phyloP scores from a whole-genome alignment of 768 basidiomycete genomes.

The Rubroboletus satanas region DNA sequence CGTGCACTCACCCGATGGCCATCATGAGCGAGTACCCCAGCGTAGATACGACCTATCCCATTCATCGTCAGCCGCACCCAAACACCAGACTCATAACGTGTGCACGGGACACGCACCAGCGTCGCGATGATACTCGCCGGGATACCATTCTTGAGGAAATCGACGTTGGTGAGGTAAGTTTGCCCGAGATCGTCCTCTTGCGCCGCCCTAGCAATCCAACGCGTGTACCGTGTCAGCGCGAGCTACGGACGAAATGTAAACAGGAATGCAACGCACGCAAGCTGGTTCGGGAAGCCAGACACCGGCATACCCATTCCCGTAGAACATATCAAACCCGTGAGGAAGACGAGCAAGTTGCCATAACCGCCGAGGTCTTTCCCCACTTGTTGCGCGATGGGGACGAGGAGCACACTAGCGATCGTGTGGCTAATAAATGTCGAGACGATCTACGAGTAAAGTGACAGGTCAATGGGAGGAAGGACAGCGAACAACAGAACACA shows the following conservation, averaged over 20 bases:
- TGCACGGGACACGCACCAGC: constrained; percentile 41
- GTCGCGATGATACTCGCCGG: constrained; percentile 92
- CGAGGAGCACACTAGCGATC: constrained; percentile 93
- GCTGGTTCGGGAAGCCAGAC: constrained; percentile 98
- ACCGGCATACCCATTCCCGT: constrained; percentile 98
- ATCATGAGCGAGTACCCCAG: constrained; percentile 19
- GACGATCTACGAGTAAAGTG: constrained; percentile 48
- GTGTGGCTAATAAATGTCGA: constrained; percentile 98
- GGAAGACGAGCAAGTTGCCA: constrained; percentile 83
- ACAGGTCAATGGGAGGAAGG: neutral
- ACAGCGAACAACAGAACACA: neutral
- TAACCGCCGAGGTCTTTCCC: constrained; percentile 75
- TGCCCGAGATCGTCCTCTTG: constrained; percentile 95
- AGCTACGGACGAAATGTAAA: neutral
- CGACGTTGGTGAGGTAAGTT: constrained; percentile 76
- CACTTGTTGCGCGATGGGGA: constrained; percentile 91
- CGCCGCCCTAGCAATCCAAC: constrained; percentile 56
- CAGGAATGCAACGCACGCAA: constrained; percentile 57
- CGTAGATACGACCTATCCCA: constrained; percentile 16
- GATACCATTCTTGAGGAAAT: constrained; percentile 92
- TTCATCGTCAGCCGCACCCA: neutral
- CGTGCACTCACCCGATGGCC: constrained; percentile 10
- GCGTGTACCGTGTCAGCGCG: neutral
- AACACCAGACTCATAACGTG: neutral
- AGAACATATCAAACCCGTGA: constrained; percentile 89